These are phyloP conservation scores for Paramyrothecium roridum DNA, from an alignment of 2,329 filamentous ascomycete genomes.

Conservation along the genomic window DNA sequence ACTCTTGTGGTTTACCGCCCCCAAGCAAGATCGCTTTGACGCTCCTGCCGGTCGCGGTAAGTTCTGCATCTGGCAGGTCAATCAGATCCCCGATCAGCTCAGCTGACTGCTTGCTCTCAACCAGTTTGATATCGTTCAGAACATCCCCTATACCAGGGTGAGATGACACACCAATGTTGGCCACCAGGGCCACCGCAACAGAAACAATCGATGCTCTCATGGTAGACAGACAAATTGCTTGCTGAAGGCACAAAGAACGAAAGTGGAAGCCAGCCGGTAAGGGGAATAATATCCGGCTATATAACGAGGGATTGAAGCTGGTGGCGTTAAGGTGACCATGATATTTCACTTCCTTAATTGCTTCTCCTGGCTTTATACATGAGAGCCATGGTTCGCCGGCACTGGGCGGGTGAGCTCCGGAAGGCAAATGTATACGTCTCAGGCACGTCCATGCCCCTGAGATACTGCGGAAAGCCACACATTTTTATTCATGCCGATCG, in stretches of 20 bases:
- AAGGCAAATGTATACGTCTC: too few relatives aligned
- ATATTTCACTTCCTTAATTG: too few relatives aligned
- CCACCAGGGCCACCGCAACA: background rate
- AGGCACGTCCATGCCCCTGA: too few relatives aligned
- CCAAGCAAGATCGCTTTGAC: constrained; percentile 30
- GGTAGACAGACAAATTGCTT: background rate
- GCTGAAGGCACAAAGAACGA: background rate
- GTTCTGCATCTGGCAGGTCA: constrained; percentile 16
- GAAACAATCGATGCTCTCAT: background rate
- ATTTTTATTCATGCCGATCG: too few relatives aligned
- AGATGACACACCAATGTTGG: background rate
- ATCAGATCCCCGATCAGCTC: constrained; percentile 33
- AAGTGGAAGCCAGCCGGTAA: background rate
- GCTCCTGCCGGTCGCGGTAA: constrained; percentile 21
- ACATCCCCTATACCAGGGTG: constrained; percentile 2
- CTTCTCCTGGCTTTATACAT: too few relatives aligned
- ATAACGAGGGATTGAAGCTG: too few relatives aligned
- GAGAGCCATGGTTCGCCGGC: too few relatives aligned
- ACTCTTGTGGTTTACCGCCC: constrained; percentile 3
- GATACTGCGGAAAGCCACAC: too few relatives aligned
- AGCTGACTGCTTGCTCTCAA: constrained; percentile 1
- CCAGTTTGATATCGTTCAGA: constrained; percentile 3
- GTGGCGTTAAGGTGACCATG: too few relatives aligned
- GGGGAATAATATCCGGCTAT: too few relatives aligned
- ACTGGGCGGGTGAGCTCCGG: too few relatives aligned